These are phyloP conservation scores for Malassezia restricta DNA, from an alignment of 1,284 basidiomycete genomes.

Conservation along the genomic window DNA sequence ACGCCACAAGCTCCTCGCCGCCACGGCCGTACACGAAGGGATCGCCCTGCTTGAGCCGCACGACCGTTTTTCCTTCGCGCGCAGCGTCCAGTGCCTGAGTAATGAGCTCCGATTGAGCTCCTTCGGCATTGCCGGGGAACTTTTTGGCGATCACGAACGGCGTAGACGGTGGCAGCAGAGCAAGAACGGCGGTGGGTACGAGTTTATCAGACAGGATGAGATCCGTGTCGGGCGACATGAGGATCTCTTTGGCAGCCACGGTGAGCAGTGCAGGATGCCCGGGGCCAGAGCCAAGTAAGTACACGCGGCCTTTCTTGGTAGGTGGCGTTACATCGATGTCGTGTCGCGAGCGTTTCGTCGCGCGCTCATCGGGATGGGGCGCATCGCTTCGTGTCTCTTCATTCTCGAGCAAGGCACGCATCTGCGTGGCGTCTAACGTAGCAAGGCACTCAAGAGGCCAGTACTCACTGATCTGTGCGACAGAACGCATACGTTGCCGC, in stretches of 20 bases:
- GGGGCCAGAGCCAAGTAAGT: conserved; percentile 84
- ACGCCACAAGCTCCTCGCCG: conserved; percentile 85
- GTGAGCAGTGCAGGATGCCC: conserved; percentile 87
- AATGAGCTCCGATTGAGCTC: conserved; percentile 88
- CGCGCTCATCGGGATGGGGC: not conserved
- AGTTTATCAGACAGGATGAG: conserved; percentile 90
- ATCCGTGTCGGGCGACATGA: conserved; percentile 61
- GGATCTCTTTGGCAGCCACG: conserved; percentile 65
- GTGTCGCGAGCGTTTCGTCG: conserved; percentile 5
- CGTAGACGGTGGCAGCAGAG: conserved; percentile 61
- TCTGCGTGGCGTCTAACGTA: conserved; percentile 57
- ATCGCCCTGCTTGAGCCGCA: conserved; percentile 91
- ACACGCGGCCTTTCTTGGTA: conserved; percentile 33
- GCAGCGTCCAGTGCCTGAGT: conserved; percentile 72
- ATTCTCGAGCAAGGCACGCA: conserved; percentile 50
- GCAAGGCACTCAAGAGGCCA: conserved; percentile 74
- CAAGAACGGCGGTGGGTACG: conserved; percentile 78
- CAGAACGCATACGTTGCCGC: conserved; percentile 46
- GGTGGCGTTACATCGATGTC: not conserved
- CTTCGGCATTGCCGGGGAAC: conserved; percentile 92
- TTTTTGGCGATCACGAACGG: conserved; percentile 72
- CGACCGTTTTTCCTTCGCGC: conserved; percentile 65
- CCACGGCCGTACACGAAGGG: conserved; percentile 86
- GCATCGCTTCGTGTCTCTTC: not conserved
- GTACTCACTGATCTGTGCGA: conserved; percentile 55